phyloP scores from a whole-genome alignment of 2,329 filamentous ascomycete genomes.

The Capronia epimyces region DNA sequence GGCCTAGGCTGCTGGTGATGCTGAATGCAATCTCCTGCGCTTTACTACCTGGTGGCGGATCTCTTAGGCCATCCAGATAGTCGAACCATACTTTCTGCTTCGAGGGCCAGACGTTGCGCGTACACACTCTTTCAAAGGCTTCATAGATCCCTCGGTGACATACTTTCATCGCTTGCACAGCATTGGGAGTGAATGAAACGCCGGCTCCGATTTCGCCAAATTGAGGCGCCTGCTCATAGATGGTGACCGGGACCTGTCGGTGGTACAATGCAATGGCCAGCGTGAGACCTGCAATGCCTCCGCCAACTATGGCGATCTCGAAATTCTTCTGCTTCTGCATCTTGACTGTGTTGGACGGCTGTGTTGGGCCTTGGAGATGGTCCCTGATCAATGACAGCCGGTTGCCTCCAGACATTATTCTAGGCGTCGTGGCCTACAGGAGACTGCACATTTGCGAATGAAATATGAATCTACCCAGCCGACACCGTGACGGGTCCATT shows the following conservation, averaged over 20 bases:
- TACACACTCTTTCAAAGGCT: constrained; percentile 38
- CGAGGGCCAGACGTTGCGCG: constrained; percentile 30
- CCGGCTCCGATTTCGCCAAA: constrained; percentile 52
- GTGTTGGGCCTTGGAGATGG: too few species aligned
- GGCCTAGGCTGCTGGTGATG: constrained; percentile 33
- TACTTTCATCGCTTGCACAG: constrained; percentile 44
- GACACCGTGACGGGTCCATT: too few species aligned
- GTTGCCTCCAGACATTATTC: too few species aligned
- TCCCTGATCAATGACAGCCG: too few species aligned
- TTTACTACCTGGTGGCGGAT: constrained; percentile 34
- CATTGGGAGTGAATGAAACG: constrained; percentile 47
- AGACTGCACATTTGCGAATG: too few species aligned
- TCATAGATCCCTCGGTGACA: constrained; percentile 39
- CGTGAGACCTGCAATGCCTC: constrained; percentile 32
- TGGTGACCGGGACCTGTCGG: constrained; percentile 27
- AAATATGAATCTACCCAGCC: too few species aligned
- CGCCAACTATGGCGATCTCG: constrained; percentile 33
- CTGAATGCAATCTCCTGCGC: too few species aligned
- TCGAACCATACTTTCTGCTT: constrained; percentile 42
- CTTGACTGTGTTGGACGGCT: too few species aligned
- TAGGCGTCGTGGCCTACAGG: too few species aligned
- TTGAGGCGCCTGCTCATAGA: constrained; percentile 45
- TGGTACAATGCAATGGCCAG: constrained; percentile 28
- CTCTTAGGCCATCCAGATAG: constrained; percentile 36
- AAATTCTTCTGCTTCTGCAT: too few species aligned